Conservation (phyloP, 345 rosid genomes). For the Geranium brycei region DNA sequence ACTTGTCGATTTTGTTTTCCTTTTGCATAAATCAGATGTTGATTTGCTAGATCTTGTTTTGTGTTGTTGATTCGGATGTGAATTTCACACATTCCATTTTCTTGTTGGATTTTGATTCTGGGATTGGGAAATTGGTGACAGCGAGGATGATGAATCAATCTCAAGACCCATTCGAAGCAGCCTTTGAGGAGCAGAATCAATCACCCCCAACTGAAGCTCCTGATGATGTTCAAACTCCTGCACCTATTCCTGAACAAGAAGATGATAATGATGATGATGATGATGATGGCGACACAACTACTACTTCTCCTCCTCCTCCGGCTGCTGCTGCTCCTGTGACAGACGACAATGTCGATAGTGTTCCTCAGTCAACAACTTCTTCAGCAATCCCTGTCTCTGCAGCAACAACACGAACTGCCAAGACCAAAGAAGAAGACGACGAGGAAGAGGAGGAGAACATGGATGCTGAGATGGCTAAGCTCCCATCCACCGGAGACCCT, state of each 20-base stretch:
- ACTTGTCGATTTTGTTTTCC: no score
- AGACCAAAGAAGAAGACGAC: slow-evolving; percentile 46
- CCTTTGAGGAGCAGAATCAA: slow-evolving; percentile 63
- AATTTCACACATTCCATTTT: no score
- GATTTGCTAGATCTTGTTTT: no score
- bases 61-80: no score
- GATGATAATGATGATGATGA: slow-evolving; percentile 37
- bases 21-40: no score
- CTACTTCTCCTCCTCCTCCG: slow-evolving; percentile 7
- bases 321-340: no score
- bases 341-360: no score
- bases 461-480: slow-evolving; percentile 75
- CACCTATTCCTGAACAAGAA: slow-evolving; percentile 13
- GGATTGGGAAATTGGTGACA: no score
- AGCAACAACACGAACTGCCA: slow-evolving; percentile 6
- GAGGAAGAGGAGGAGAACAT: slow-evolving; percentile 79
- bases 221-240: slow-evolving; percentile 24
- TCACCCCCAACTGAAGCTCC: slow-evolving; percentile 37
- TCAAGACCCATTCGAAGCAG: slow-evolving; percentile 89
- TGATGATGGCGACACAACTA: slow-evolving; percentile 13
- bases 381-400: slow-evolving; percentile 9
- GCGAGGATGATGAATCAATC: slow-evolving; percentile 50
- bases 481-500: slow-evolving; percentile 64
- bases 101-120: no score
- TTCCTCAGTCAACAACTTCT: slow-evolving; percentile 5